These are phyloP conservation scores for Russula ochroleuca DNA, from an alignment of 768 basidiomycete genomes.

Conservation along the genomic window DNA sequence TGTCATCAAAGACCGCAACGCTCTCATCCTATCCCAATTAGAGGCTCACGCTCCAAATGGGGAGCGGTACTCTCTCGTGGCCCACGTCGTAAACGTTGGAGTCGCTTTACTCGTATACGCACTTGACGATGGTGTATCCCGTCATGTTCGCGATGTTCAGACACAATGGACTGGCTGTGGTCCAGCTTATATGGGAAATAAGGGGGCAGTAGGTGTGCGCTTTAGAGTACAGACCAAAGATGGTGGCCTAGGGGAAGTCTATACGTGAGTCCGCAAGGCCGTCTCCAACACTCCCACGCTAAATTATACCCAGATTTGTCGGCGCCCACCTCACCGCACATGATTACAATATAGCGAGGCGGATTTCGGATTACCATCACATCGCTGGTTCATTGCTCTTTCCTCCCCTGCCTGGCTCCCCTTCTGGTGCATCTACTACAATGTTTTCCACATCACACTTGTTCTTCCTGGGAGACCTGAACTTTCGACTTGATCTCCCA, in stretches of 20 bases:
- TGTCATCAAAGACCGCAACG: constrained; percentile 64
- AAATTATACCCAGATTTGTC: constrained; percentile 60
- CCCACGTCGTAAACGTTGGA: constrained; percentile 78
- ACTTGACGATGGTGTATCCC: constrained; percentile 60
- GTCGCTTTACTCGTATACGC: constrained; percentile 87
- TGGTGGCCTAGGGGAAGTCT: constrained; percentile 62
- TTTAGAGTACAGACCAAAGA: constrained; percentile 63
- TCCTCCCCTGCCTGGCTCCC: constrained; percentile 43
- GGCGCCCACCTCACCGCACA: constrained; percentile 89
- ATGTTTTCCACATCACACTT: constrained; percentile 86
- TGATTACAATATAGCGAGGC: constrained; percentile 53
- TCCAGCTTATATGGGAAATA: constrained; percentile 83
- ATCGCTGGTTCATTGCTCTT: constrained; percentile 83
- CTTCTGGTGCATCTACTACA: constrained; percentile 44
- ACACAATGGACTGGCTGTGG: constrained; percentile 74
- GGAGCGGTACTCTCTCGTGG: constrained; percentile 73
- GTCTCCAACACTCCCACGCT: constrained; percentile 4
- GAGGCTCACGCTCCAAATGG: constrained; percentile 66
- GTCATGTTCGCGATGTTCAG: constrained; percentile 59
- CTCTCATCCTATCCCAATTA: constrained; percentile 70
- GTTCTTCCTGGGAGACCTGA: constrained; percentile 91
- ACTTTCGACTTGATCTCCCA: constrained; percentile 78
- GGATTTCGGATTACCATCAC: constrained; percentile 75
- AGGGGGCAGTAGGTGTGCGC: constrained; percentile 87
- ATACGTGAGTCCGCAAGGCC: constrained; percentile 60